Percentiles rank a stretch among this genome's conserved stretches.
phyloP scores from a whole-genome alignment of 768 basidiomycete genomes.

The Tylopilus plumbeoviolaceoides region DNA sequence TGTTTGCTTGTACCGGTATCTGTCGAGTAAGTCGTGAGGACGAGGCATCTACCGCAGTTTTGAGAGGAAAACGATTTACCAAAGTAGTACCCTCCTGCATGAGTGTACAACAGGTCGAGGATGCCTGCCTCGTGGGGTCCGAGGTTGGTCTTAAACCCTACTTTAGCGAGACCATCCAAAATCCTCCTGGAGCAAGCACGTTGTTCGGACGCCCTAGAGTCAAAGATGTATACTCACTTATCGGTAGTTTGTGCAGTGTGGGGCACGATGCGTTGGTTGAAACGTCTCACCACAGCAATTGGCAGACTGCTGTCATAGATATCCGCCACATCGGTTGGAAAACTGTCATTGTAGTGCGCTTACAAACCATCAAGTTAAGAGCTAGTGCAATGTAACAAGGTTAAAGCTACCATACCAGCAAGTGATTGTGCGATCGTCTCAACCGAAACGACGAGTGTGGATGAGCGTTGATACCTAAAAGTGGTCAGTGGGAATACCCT shows the following conservation, averaged over 20 bases:
- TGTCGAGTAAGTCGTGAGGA: not conserved
- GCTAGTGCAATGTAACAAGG: not conserved
- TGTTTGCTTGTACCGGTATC: slow-evolving; percentile 40
- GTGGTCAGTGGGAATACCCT: not conserved
- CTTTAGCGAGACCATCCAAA: slow-evolving; percentile 35
- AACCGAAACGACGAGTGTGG: not conserved
- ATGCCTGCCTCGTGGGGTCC: slow-evolving; percentile 35
- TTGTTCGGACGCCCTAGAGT: not conserved
- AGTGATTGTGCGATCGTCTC: not conserved
- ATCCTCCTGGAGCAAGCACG: slow-evolving; percentile 25
- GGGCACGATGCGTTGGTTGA: slow-evolving; percentile 20
- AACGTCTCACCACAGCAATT: slow-evolving; percentile 6
- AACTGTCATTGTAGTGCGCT: not conserved
- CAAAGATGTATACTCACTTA: slow-evolving; percentile 15
- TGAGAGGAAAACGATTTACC: slow-evolving; percentile 21
- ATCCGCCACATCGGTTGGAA: slow-evolving; percentile 23
- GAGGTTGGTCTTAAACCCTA: slow-evolving; percentile 36
- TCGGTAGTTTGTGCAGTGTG: slow-evolving; percentile 21
- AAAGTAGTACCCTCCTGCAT: slow-evolving; percentile 29
- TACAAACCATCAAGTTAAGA: not conserved
- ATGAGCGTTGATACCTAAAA: not conserved
- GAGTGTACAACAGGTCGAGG: slow-evolving; percentile 22
- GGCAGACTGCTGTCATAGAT: slow-evolving; percentile 16
- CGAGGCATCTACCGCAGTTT: not conserved
- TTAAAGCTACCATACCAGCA: not conserved